A percentile compares a stretch with the other conserved stretches of the same genome.
Conservation (phyloP, 2,329 filamentous ascomycete species). For the Teratosphaeria gauchensis region DNA sequence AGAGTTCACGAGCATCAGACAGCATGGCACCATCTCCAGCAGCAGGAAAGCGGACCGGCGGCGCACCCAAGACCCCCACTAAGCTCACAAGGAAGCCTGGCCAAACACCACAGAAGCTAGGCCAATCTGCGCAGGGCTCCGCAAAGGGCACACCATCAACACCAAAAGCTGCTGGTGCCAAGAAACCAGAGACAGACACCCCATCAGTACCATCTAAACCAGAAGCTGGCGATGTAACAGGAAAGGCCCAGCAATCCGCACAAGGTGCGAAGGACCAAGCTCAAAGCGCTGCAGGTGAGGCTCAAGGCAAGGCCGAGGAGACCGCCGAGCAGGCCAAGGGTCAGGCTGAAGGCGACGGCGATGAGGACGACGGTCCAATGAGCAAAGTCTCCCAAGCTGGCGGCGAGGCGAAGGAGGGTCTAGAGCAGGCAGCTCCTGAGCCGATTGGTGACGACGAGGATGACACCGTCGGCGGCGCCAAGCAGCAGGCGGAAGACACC, state of each 20-base stretch:
- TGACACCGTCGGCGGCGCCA: slow-evolving; percentile 30
- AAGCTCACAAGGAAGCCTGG: slow-evolving; percentile 31
- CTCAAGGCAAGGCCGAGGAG: slow-evolving; percentile 27
- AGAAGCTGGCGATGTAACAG: slow-evolving; percentile 20
- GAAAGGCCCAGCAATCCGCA: slow-evolving; percentile 22
- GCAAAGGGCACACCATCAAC: slow-evolving; percentile 15
- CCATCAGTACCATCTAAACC: slow-evolving; percentile 24
- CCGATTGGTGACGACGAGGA: slow-evolving; percentile 31
- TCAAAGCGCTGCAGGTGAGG: slow-evolving; percentile 19
- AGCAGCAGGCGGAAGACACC: slow-evolving; percentile 35
- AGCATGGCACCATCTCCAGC: slow-evolving; percentile 42
- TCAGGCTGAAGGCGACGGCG: slow-evolving; percentile 28
- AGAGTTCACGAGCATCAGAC: slow-evolving; percentile 22
- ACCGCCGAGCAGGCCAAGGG: slow-evolving; percentile 14
- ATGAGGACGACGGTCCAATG: slow-evolving; percentile 27
- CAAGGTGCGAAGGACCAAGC: slow-evolving; percentile 15
- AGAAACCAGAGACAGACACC: slow-evolving; percentile 28
- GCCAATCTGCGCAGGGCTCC: slow-evolving; percentile 27
- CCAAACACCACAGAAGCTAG: slow-evolving; percentile 29
- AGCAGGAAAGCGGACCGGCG: slow-evolving; percentile 38
- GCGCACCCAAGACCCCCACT: slow-evolving; percentile 40
- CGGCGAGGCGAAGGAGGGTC: slow-evolving; percentile 34
- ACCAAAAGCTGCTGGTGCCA: slow-evolving; percentile 19
- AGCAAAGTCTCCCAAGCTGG: slow-evolving; percentile 40
- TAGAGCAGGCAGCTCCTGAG: slow-evolving; percentile 38